These are phyloP conservation scores for Lachnellula occidentalis DNA, from an alignment of 2,329 filamentous ascomycete species.

Conservation along the genomic window DNA sequence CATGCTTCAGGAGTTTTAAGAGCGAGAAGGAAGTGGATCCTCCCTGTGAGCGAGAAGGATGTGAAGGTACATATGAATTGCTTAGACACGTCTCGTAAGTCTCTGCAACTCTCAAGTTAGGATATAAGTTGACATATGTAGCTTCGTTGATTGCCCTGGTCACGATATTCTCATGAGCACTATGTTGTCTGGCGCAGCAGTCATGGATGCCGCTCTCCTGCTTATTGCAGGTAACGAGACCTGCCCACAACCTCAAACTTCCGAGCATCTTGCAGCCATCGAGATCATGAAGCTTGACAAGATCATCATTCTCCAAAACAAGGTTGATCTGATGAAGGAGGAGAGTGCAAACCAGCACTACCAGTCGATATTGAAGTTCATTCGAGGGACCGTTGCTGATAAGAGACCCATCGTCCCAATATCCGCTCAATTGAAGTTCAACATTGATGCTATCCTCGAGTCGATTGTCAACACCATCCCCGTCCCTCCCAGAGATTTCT, in stretches of 20 bases:
- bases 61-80: constrained; percentile 78
- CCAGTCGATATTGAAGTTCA: constrained; percentile 97
- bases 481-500: constrained; percentile 85
- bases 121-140: constrained; percentile 36
- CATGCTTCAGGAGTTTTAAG: constrained; percentile 95
- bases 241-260: constrained; percentile 96
- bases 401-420: constrained; percentile 95
- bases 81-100: constrained; percentile 88
- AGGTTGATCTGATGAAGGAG: constrained; percentile 97
- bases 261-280: constrained; percentile 96
- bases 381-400: constrained; percentile 92
- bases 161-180: constrained; percentile 99
- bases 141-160: constrained; percentile 96
- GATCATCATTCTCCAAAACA: constrained; percentile 99
- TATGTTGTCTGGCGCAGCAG: constrained; percentile 97
- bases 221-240: constrained; percentile 98
- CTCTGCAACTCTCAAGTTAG: neutral
- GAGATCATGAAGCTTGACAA: constrained; percentile 99
- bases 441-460: constrained; percentile 97
- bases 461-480: constrained; percentile 93
- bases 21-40: constrained; percentile 98
- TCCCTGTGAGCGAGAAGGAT: constrained; percentile 90
- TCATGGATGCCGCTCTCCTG: constrained; percentile 97
- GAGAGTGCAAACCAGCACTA: constrained; percentile 91
- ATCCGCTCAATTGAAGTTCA: constrained; percentile 97